Evolutionary conservation across 2,329 filamentous ascomycete species (phyloP).

Genomic region (Magnaporthales sp.): DNA sequence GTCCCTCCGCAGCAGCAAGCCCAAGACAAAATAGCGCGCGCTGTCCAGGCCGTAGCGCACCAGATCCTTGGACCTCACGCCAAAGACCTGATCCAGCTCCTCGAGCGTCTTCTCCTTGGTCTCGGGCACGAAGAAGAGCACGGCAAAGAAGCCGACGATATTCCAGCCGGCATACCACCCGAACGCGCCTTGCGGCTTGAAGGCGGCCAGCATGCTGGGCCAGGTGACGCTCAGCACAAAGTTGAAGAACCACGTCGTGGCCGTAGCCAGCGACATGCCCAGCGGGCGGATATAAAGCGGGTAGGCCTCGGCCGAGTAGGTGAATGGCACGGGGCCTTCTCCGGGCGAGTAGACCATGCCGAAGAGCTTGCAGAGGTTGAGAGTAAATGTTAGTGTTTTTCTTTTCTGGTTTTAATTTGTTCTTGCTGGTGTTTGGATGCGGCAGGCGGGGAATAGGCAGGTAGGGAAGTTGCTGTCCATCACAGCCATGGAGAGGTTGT

Average conservation of each 20-base stretch:
- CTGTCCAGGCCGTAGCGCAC: slow-evolving; percentile 13
- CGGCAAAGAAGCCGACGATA: slow-evolving; percentile 32
- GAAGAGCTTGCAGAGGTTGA: slow-evolving; percentile 26
- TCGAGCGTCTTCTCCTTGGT: slow-evolving; percentile 30
- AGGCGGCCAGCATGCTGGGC: slow-evolving; percentile 33
- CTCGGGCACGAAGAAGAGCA: slow-evolving; percentile 29
- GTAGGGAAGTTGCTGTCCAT: too few species aligned
- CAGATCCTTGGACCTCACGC: slow-evolving; percentile 16
- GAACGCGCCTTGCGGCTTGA: slow-evolving; percentile 38
- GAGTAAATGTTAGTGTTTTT: too few species aligned
- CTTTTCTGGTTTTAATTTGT: too few species aligned
- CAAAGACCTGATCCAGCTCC: slow-evolving; percentile 27
- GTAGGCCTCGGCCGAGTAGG: slow-evolving; percentile 59
- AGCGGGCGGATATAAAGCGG: slow-evolving; percentile 53
- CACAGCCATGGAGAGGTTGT: background rate
- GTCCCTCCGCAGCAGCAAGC: slow-evolving; percentile 7
- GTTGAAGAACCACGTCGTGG: slow-evolving; percentile 41
- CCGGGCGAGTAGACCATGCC: slow-evolving; percentile 47
- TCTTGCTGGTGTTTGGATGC: too few species aligned
- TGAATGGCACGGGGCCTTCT: slow-evolving; percentile 56
- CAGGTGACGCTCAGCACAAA: slow-evolving; percentile 34
- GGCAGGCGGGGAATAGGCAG: too few species aligned
- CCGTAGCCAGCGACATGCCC: slow-evolving; percentile 51
- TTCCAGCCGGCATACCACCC: slow-evolving; percentile 42
- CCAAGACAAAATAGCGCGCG: slow-evolving; percentile 12